A percentile compares a stretch with the other conserved stretches of the same genome.
Evolutionary conservation across 805 yeast genomes (phyloP).

Genomic region (Spathaspora girioi): DNA sequence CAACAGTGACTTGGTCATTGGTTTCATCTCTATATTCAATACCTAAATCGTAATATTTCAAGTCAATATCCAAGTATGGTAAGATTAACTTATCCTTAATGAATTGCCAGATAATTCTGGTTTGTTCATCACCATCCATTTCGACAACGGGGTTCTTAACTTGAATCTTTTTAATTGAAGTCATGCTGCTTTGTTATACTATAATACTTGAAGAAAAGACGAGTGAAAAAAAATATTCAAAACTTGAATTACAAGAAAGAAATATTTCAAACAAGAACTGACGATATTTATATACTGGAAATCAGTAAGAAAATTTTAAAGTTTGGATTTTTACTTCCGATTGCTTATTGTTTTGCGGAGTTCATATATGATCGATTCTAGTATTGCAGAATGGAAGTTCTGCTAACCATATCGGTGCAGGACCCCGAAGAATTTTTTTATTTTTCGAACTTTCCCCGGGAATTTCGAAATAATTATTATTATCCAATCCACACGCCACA

Average conservation of each 20-base stretch:
- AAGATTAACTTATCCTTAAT: constrained; percentile 81
- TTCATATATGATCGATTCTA: neutral
- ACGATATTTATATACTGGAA: neutral
- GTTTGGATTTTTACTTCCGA: neutral
- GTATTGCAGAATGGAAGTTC: neutral
- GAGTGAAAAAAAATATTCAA: neutral
- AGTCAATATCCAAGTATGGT: constrained; percentile 83
- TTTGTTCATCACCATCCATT: constrained; percentile 97
- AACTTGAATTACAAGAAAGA: neutral
- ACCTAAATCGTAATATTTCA: constrained; percentile 89
- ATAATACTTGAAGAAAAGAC: neutral
- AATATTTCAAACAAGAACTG: neutral
- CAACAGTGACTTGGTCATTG: constrained; percentile 81
- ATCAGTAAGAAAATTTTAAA: too few relatives aligned
- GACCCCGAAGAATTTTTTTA: neutral
- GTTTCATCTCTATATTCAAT: constrained; percentile 85
- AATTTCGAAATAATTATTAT: neutral
- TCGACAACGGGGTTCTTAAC: constrained; percentile 91
- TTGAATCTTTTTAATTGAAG: constrained; percentile 48
- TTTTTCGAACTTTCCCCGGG: neutral
- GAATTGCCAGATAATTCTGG: constrained; percentile 91
- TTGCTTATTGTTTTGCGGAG: neutral
- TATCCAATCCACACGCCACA: neutral
- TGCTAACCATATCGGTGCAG: neutral
- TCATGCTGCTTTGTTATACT: neutral